These are phyloP conservation scores for Salvia miltiorrhiza DNA, from an alignment of 257 asterid genomes.

Conservation along the genomic window DNA sequence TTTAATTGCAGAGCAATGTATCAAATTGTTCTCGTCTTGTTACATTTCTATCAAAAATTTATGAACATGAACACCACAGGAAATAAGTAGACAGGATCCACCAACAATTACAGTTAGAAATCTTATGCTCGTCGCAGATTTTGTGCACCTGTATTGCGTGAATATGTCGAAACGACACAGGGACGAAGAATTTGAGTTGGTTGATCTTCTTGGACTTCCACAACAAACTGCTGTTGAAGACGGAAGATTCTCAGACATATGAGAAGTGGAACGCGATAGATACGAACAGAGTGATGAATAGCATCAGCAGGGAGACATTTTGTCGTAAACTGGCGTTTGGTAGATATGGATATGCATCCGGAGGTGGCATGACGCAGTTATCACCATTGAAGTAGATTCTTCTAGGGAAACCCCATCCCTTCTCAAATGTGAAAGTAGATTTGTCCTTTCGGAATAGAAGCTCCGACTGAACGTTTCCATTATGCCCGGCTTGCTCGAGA, in stretches of 20 bases:
- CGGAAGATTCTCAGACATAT: conserved; percentile 32
- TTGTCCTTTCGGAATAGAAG: conserved; percentile 69
- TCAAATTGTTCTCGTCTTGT: conserved; percentile 15
- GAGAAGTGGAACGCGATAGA: conserved; percentile 39
- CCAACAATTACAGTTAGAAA: conserved; percentile 21
- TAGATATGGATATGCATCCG: conserved; percentile 70
- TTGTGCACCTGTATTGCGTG: conserved; percentile 17
- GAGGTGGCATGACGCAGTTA: conserved; percentile 91
- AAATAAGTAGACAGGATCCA: conserved; percentile 13
- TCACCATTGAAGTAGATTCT: conserved; percentile 86
- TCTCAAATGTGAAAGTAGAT: conserved; percentile 65
- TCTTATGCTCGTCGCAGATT: conserved; percentile 1
- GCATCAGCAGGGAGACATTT: conserved; percentile 36
- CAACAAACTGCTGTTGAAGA: conserved; percentile 2
- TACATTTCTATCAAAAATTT: conserved; percentile 28
- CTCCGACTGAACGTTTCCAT: conserved; percentile 85
- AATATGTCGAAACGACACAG: neutral
- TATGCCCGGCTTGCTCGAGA: conserved; percentile 68
- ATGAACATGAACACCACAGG: conserved; percentile 37
- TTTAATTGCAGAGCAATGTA: neutral
- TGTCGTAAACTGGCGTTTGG: conserved; percentile 55
- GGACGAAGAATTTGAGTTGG: neutral
- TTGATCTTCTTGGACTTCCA: neutral
- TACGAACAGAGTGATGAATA: conserved; percentile 37
- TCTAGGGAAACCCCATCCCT: conserved; percentile 89